Base-by-base conservation (phyloP, 441 rosid species). In the Sinapis alba region DNA sequence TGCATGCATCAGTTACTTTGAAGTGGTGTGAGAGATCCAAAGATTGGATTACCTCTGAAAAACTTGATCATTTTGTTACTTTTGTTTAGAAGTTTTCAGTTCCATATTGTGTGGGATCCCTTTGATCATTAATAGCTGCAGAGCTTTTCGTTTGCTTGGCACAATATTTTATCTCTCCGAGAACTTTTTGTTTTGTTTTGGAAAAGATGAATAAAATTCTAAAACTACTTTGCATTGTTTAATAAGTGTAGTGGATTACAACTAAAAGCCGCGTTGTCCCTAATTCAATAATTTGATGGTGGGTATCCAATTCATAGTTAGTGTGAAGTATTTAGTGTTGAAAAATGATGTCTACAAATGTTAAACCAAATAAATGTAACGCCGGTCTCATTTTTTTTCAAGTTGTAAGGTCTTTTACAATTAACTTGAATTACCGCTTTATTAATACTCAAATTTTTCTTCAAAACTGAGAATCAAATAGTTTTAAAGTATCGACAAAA, bases 1-100 rank as follows among this genome's bases (percentile, higher is more conserved):
- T 36, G 15, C 21, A 8, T 70, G 64, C 68, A 27, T 66, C 50
- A 50, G 73, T 65, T 58, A 60, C 64, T 71, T 77, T 58, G 64
- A 66, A 65, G 19, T 16, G 19, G 11, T 66, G 57, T 71, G 77
- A 34, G 73, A 78, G 59, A 51, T 65, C 19, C 16, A n/a, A 59
- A 16, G 26, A 30, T 41, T 21, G 30, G 4, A 1, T 65, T 71
- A 47, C 20, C 45, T 57, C 57, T 43, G 54, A 16, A 28, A 53
- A 61, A 61, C 34, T n/a, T 51, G 1, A 28, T 16, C 56, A 50
- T 16, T 50, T 20, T 57, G 34, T 24, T 57, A 24, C 34, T 24
- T 57, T 57, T 12, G 18, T 12, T 56, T 56, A 11, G 28, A 23
- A 23, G 32, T 23, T 12, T 56, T 57, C 56, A 13, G 34, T 57